Evolutionary conservation across 2,329 filamentous ascomycete genomes (phyloP).

Genomic region (Aureobasidium pullulans): DNA sequence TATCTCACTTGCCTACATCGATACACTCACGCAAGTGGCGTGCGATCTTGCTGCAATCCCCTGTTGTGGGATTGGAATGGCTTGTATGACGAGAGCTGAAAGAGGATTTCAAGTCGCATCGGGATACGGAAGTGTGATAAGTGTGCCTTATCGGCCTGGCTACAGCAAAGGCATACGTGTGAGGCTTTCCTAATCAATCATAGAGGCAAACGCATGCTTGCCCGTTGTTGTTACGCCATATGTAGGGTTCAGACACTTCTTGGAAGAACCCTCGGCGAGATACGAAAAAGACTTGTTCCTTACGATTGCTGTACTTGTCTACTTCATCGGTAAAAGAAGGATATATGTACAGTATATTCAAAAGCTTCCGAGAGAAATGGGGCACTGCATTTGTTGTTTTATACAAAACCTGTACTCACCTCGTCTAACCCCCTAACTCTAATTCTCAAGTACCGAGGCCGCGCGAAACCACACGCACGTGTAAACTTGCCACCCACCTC

Average conservation of each 20-base stretch:
- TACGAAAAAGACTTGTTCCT: too few species aligned
- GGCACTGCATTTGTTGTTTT: too few species aligned
- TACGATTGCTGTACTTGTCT: neutral
- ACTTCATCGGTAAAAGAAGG: neutral
- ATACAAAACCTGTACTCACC: neutral
- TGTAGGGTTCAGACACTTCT: neutral
- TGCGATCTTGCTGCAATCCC: neutral
- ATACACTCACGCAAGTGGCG: conserved; percentile 6
- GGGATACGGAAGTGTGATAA: neutral
- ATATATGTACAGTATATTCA: too few species aligned
- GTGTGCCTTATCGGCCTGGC: neutral
- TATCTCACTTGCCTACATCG: neutral
- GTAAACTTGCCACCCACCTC: neutral
- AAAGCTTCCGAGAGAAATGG: too few species aligned
- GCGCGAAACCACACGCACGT: neutral
- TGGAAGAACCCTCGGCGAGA: neutral
- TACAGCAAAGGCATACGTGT: neutral
- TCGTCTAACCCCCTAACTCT: neutral
- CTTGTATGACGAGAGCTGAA: conserved; percentile 4
- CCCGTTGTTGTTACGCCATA: neutral
- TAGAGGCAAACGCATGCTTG: neutral
- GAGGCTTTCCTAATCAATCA: neutral
- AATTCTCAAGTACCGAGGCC: neutral
- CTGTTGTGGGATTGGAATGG: neutral
- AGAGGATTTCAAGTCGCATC: neutral